Conservation (phyloP, 2,329 filamentous ascomycete genomes). For the Dothideomycetes sp. region DNA sequence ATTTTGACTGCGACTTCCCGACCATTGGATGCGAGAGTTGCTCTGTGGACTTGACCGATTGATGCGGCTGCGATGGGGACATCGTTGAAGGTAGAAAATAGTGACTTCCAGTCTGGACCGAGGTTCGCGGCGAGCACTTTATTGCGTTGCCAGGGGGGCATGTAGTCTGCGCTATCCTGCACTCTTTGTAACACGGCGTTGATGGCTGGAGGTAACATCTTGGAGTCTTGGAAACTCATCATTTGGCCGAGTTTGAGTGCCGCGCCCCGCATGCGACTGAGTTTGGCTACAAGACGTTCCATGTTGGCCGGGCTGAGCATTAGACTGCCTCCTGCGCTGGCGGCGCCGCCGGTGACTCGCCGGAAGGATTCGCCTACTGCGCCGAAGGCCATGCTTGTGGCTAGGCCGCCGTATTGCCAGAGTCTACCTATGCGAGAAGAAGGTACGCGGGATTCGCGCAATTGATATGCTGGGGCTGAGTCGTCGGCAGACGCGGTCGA, state of each 20-base stretch:
- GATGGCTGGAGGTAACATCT: constrained; percentile 81
- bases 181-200: constrained; percentile 87
- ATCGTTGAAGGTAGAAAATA: constrained; percentile 81
- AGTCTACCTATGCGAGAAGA: constrained; percentile 77
- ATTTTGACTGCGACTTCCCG: constrained; percentile 86
- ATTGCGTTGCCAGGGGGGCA: constrained; percentile 89
- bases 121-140: constrained; percentile 71
- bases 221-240: constrained; percentile 96
- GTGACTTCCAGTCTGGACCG: constrained; percentile 70
- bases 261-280: constrained; percentile 92
- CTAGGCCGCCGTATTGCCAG: constrained; percentile 91
- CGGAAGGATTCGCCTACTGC: constrained; percentile 79
- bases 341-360: constrained; percentile 61
- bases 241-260: constrained; percentile 97
- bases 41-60: constrained; percentile 91
- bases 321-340: constrained; percentile 54
- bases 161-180: constrained; percentile 94
- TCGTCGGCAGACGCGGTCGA: not conserved
- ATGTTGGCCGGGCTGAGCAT: constrained; percentile 86
- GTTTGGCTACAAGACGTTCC: constrained; percentile 82
- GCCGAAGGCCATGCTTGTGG: constrained; percentile 90
- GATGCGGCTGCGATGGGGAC: constrained; percentile 90
- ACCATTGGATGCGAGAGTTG: constrained; percentile 64
- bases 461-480: constrained; percentile 45
- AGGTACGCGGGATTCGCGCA: constrained; percentile 84